phyloP scores from a whole-genome alignment of 2,329 filamentous ascomycete genomes.

The Lachnellula cervina region DNA sequence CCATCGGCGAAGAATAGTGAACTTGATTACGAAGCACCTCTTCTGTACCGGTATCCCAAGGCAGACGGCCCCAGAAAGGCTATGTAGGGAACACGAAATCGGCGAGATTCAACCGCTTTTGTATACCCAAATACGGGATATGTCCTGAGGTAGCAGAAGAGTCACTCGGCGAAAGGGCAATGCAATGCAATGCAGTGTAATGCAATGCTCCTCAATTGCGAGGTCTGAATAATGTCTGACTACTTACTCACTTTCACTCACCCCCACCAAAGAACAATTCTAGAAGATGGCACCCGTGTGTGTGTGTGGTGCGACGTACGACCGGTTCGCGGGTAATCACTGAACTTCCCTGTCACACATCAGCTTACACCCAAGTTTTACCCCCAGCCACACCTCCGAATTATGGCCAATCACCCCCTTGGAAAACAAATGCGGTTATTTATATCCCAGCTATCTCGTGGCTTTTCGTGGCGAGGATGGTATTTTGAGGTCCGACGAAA shows the following conservation, averaged over 20 bases:
- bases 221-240: not conserved
- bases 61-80: not conserved
- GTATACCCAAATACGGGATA: no score
- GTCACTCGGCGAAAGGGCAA: not conserved
- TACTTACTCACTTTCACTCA: not conserved
- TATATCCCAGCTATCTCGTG: conserved; percentile 6
- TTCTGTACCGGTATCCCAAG: not conserved
- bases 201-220: not conserved
- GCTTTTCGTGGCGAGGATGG: not conserved
- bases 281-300: not conserved
- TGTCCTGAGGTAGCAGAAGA: not conserved
- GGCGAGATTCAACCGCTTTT: not conserved
- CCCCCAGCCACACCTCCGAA: conserved; percentile 6
- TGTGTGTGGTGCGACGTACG: not conserved
- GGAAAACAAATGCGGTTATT: conserved; percentile 4
- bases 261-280: not conserved
- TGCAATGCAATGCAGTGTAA: not conserved
- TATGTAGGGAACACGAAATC: not conserved
- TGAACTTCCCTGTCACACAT: not conserved
- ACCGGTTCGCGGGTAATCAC: not conserved
- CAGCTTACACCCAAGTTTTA: not conserved
- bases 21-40: not conserved
- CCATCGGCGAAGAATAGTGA: not conserved
- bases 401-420: not conserved
- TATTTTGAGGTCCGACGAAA: conserved; percentile 4